Percentiles rank a stretch among this genome's conserved stretches.
These are phyloP conservation scores for Capsicum rhomboideum DNA, from an alignment of 257 asterid species.

Conservation along the genomic window DNA sequence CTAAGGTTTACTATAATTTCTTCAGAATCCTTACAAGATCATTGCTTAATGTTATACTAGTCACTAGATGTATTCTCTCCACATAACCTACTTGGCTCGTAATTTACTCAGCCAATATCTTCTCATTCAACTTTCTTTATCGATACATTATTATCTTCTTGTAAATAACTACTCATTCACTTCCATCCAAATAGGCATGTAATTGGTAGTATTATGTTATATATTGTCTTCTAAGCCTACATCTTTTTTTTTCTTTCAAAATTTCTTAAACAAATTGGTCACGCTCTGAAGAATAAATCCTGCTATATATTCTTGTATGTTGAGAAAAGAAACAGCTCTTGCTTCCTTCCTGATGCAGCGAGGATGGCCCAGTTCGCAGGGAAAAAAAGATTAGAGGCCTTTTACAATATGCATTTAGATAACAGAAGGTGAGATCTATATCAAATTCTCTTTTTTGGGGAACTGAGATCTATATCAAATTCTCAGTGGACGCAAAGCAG, in stretches of 20 bases:
- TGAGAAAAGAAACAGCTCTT: slow-evolving; percentile 1
- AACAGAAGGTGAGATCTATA: background rate
- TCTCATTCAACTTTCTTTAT: background rate
- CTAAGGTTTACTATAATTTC: background rate
- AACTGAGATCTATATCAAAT: background rate
- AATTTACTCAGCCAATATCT: background rate
- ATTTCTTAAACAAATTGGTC: background rate
- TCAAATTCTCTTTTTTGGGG: background rate
- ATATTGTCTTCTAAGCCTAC: background rate
- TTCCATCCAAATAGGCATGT: background rate
- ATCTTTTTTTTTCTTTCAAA: background rate
- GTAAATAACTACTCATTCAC: background rate
- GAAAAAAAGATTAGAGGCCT: background rate
- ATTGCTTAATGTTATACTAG: background rate
- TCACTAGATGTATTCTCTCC: background rate
- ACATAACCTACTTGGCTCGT: background rate
- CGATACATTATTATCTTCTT: background rate
- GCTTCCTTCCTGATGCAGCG: background rate
- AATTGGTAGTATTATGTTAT: background rate
- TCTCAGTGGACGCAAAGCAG: background rate
- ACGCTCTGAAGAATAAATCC: background rate
- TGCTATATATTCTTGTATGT: background rate
- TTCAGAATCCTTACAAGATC: background rate
- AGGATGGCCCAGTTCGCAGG: background rate
- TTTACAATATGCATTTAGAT: background rate